Base-by-base conservation (phyloP, 2,329 filamentous ascomycete genomes). In the Leptoxyphium fumago region DNA sequence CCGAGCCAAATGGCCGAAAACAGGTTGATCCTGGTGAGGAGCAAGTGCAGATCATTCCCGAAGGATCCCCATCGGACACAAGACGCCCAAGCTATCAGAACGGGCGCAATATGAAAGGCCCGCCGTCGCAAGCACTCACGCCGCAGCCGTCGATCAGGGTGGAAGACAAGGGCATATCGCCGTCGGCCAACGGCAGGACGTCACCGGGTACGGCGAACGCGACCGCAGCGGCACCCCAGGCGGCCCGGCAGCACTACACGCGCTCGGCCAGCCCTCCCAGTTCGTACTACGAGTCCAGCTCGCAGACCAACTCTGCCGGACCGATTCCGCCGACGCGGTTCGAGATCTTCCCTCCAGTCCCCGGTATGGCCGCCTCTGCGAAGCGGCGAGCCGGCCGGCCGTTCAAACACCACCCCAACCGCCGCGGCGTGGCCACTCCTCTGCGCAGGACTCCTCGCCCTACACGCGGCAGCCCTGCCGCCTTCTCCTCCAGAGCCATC, bases 321-420 rank as follows among this genome's bases (percentile, higher is more conserved):
- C 62, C 67, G 40, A 82, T 91, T 21, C 82, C 83, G 2, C 68
- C 78, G 0, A 77, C 70, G 1, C 75, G 84, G 29, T 93, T 86
- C 60, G 81, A 87, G 53, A 77, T 91, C 36, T 89, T 84, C 55
- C 85, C 85, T 8, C 75, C 81, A 0, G 64, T 82, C 8, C 74
- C 74, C 15, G 73, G 73, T 29, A 61, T 64, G 48, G 43, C 46
- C 7, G 21, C 7, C 11, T 42, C 53, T 21, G 48, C 53, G 7
- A 62, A 58, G 44, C 54, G 59, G 34, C 53, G 56, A 14, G 52
- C 60, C 10, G 58, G 57, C 17, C 49, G n/a, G n/a, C n/a, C n/a
- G n/a, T n/a, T n/a, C n/a, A n/a, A n/a, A n/a, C n/a, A n/a, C n/a
- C n/a, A n/a, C n/a, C n/a, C n/a, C n/a, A n/a, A n/a, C n/a, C 60